Conservation (phyloP, 1,284 basidiomycete genomes). For the Inonotus hispidus region DNA sequence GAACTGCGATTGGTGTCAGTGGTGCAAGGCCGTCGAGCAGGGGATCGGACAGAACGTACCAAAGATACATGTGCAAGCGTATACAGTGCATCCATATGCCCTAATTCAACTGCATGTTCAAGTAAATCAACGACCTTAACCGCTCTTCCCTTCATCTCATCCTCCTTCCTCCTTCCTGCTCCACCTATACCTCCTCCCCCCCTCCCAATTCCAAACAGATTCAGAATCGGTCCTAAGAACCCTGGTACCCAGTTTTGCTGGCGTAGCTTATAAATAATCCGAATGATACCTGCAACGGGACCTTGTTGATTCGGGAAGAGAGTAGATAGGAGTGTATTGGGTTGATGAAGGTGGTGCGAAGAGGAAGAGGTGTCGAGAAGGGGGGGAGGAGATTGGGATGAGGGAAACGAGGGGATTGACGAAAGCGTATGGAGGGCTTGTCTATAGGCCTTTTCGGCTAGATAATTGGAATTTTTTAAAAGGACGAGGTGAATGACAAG, state of each 20-base stretch:
- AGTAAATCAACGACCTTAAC: conserved; percentile 74
- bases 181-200: conserved; percentile 30
- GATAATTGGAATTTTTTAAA: not conserved
- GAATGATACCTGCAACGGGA: conserved; percentile 58
- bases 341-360: conserved; percentile 21
- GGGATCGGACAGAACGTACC: conserved; percentile 38
- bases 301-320: conserved; percentile 65
- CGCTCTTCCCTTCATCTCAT: conserved; percentile 51
- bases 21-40: not conserved
- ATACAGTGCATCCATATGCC: conserved; percentile 72
- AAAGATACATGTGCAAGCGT: conserved; percentile 68
- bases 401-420: conserved; percentile 52
- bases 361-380: conserved; percentile 27
- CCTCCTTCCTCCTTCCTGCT: conserved; percentile 53
- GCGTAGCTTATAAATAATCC: conserved; percentile 58
- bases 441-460: conserved; percentile 62
- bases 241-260: conserved; percentile 45
- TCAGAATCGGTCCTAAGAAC: conserved; percentile 32
- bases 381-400: conserved; percentile 46
- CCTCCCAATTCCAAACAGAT: conserved; percentile 29
- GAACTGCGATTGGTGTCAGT: conserved; percentile 41
- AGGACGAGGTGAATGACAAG: no score
- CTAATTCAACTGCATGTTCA: conserved; percentile 73
- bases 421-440: conserved; percentile 61
- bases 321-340: conserved; percentile 52